Conservation (phyloP, 768 basidiomycete species). For the Lactifluus pinguis region DNA sequence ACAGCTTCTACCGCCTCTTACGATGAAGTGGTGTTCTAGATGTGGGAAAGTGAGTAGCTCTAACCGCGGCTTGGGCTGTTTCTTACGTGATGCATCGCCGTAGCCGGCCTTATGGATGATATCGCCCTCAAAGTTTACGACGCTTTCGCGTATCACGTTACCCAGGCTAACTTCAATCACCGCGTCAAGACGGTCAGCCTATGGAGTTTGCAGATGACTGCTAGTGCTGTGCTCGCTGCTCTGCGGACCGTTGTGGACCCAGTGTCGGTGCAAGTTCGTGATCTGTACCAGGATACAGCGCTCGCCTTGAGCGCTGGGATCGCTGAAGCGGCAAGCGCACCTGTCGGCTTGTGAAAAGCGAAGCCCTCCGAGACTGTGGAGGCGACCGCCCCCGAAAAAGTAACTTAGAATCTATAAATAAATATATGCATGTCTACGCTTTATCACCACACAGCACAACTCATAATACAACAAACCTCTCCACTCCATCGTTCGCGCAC, state of each 20-base stretch:
- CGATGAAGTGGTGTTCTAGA: constrained; percentile 38
- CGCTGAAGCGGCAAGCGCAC: background rate
- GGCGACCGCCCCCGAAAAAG: background rate
- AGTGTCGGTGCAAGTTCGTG: constrained; percentile 27
- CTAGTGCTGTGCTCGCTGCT: constrained; percentile 73
- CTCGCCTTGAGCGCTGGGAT: background rate
- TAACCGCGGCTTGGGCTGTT: background rate
- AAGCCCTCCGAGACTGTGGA: too few species aligned
- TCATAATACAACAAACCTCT: background rate
- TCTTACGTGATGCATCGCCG: constrained; percentile 8
- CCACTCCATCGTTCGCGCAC: too few species aligned
- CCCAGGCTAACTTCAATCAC: constrained; percentile 80
- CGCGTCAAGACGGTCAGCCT: constrained; percentile 84
- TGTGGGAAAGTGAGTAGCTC: constrained; percentile 80
- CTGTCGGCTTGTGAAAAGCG: background rate
- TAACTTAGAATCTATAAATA: background rate
- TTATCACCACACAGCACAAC: background rate
- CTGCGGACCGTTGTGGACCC: constrained; percentile 74
- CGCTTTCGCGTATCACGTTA: constrained; percentile 91
- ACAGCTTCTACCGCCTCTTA: constrained; percentile 5
- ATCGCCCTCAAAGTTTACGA: constrained; percentile 86
- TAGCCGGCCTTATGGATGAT: constrained; percentile 87
- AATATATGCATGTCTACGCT: background rate
- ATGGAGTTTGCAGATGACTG: constrained; percentile 94
- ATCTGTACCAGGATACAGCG: constrained; percentile 22